These are phyloP conservation scores for Mycena epipterygia DNA, from an alignment of 768 basidiomycete species.

Conservation along the genomic window DNA sequence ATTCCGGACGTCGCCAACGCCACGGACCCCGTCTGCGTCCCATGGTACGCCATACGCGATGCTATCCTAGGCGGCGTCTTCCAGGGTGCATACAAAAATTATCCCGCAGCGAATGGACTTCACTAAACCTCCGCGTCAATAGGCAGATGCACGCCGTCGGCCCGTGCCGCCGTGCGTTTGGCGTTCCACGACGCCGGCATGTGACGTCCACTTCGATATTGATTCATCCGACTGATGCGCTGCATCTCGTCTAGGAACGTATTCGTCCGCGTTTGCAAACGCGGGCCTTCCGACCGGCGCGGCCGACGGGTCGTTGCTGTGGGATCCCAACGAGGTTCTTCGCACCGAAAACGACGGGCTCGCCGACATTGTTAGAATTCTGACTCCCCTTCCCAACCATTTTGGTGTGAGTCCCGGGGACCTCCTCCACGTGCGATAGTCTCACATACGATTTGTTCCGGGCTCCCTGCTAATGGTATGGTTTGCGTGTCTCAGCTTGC, in stretches of 20 bases:
- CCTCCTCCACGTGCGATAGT: slow-evolving; percentile 27
- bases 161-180: slow-evolving; percentile 28
- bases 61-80: slow-evolving; percentile 34
- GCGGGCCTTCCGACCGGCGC: slow-evolving; percentile 27
- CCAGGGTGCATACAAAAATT: neutral
- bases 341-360: slow-evolving; percentile 34
- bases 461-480: neutral
- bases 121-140: neutral
- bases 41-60: slow-evolving; percentile 34
- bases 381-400: slow-evolving; percentile 24
- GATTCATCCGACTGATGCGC: neutral
- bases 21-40: slow-evolving; percentile 24
- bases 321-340: slow-evolving; percentile 20
- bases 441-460: neutral
- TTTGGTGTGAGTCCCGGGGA: slow-evolving; percentile 35
- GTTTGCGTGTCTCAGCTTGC: slow-evolving; percentile 18
- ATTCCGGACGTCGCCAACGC: slow-evolving; percentile 31
- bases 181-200: slow-evolving; percentile 37
- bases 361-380: slow-evolving; percentile 21
- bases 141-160: slow-evolving; percentile 31
- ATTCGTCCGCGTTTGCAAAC: neutral
- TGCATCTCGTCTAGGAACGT: slow-evolving; percentile 14
- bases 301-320: slow-evolving; percentile 30
- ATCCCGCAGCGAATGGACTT: neutral
- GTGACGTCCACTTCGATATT: neutral